Conservation (phyloP, 1,139 yeast species). For the Kluyveromyces sp. region DNA sequence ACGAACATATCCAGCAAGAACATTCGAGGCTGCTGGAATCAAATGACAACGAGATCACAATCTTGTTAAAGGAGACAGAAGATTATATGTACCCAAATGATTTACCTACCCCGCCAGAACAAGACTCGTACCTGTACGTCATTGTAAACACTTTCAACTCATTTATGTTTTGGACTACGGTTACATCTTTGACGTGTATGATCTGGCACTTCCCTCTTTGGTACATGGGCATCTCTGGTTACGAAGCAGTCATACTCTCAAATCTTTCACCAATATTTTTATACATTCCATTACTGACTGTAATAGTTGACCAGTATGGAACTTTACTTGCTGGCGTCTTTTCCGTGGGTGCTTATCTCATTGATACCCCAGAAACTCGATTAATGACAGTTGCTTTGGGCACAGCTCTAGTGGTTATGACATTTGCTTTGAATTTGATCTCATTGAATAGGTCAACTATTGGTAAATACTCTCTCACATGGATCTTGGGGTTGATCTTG, state of each 20-base stretch:
- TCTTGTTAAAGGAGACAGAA: constrained; percentile 14
- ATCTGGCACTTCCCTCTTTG: constrained; percentile 97
- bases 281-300: constrained; percentile 50
- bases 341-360: constrained; percentile 72
- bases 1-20: constrained; percentile 6
- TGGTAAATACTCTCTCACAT: constrained; percentile 47
- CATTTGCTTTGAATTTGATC: constrained; percentile 56
- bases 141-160: constrained; percentile 48
- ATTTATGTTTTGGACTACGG: constrained; percentile 75
- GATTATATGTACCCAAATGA: constrained; percentile 10
- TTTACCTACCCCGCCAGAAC: constrained; percentile 11
- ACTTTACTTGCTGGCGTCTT: constrained; percentile 52
- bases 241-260: constrained; percentile 64
- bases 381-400: constrained; percentile 64
- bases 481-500: constrained; percentile 63
- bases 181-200: constrained; percentile 73
- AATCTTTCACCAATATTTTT: constrained; percentile 55
- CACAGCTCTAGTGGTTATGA: constrained; percentile 52
- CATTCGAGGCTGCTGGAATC: constrained; percentile 12
- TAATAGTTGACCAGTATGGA: constrained; percentile 41
- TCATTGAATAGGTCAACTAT: constrained; percentile 35
- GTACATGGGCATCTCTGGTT: constrained; percentile 97
- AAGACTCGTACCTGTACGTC: constrained; percentile 37
- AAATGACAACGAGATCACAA: constrained; percentile 16
- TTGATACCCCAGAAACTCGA: constrained; percentile 61